Evolutionary conservation across 2,329 filamentous ascomycete species (phyloP), one percentile per base, ranked within the genome.

Genomic region (Fusarium decemcellulare): DNA sequence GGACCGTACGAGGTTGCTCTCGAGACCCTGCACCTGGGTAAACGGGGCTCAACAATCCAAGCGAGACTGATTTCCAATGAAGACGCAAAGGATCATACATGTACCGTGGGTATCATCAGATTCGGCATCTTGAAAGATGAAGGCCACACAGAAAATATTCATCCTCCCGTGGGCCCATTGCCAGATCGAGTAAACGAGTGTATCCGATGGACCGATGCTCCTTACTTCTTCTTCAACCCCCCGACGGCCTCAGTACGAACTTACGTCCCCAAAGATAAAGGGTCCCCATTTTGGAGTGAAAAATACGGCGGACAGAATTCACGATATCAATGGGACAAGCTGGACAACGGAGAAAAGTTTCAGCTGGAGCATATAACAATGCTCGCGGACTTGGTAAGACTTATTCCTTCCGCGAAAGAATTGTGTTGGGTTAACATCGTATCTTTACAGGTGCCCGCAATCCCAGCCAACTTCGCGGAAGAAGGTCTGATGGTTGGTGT

Each of bases 21-120:
- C 1, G 39, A 55, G 44, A 55, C 52, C 7, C 11, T 55, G 16
- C 52, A 55, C 8, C 39, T 43, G 8, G 52, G 52, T 10, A 44
- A 55, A 3, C 52, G 52, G 15, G 52, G 16, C 9, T 55, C 52
- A 7, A 36, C 39, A n/a, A 55, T 55, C 2, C 52, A 55, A 36
- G 52, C 52, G 12, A 44, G 11, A 12, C 39, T 55, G 14, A 8
- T 55, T 2, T 12, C 18, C 11, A 16, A 5, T 11, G 30, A 43
- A 27, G 39, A 18, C 16, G 2, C 43, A 3, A 15, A 55, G 18
- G 39, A 55, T 6, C 29, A 44, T 2, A 27, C 4, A 27, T 44
- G 9, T 14, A 34, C 29, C 18, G 18, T 36, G 10, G 52, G 16
- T 9, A 34, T 55, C 11, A n/a, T 44, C 30, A 44, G 39, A 36